These are phyloP conservation scores for Gracilariopsis chorda DNA, from an alignment of 23 red algal genomes.

Conservation along the genomic window DNA sequence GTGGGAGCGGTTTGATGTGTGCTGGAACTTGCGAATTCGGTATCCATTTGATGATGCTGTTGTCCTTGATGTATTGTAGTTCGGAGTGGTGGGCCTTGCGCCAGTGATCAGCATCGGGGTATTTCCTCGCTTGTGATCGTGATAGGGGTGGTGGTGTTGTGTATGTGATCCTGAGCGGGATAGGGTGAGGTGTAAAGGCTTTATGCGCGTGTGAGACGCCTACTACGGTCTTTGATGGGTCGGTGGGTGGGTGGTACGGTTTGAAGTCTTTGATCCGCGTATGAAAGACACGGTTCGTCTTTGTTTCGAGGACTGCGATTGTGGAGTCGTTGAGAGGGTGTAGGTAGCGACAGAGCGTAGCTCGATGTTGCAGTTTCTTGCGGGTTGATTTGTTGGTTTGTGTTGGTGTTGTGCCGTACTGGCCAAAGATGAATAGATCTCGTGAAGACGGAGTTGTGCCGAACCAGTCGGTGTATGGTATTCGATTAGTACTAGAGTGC, in stretches of 20 bases:
- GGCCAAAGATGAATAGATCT: background rate
- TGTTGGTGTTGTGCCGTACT: background rate
- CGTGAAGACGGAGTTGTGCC: background rate
- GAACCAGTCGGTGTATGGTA: background rate
- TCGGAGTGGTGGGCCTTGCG: background rate
- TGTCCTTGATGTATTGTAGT: background rate
- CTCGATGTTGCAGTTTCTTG: background rate
- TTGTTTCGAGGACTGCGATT: background rate
- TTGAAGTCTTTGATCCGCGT: background rate
- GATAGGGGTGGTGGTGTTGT: background rate
- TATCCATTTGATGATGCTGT: background rate
- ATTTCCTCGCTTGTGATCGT: background rate
- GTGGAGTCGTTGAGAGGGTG: background rate
- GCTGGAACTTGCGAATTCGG: background rate
- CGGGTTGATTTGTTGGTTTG: background rate
- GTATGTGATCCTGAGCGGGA: background rate
- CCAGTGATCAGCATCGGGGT: conserved; percentile 4
- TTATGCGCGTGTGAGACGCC: background rate
- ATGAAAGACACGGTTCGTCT: background rate
- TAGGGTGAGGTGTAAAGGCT: background rate
- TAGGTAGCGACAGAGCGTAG: background rate
- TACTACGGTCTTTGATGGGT: background rate
- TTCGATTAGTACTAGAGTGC: background rate
- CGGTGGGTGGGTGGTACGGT: background rate
- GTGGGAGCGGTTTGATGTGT: background rate